Evolutionary conservation across 192 early-diverging fungal species (phyloP), one percentile per base, ranked within the genome.

Genomic region (Umbelopsis vinacea): DNA sequence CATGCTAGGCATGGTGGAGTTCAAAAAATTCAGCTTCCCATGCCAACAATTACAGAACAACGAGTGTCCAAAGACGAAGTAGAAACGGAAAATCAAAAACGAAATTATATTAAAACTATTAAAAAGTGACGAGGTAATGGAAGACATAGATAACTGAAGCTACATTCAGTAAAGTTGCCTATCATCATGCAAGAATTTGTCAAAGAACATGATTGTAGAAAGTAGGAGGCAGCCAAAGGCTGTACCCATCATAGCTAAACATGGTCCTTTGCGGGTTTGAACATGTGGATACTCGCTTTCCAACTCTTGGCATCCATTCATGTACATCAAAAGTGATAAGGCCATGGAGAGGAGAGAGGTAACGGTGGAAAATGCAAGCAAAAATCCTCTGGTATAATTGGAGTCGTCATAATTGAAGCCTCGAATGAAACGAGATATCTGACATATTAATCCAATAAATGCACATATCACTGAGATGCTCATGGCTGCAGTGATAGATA

Each of bases 301-400:
- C 35, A 79, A 66, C 19, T 74, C 48, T 21, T 54, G n/a, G 46
- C 52, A 57, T 3, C 68, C 77, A 40, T 68, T 57, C 23, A 55
- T 15, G 38, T 74, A 79, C 66, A 79, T 74, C 21, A 79, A 45
- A 10, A 46, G 7, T 6, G 72, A 68, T 24, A 71, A 22, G 26
- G 73, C 60, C 33, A 79, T 21, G 3, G 71, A 47, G 24, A 79
- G 48, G 2, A 79, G 66, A 19, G 69, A 35, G 5, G 71, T 24
- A 0, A 74, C 70, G 4, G 77, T 33, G 6, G 72, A 46, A 6
- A 48, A 69, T 0, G 43, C 47, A 4, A 69, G 57, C 19, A 74
- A 48, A 38, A 79, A 79, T 21, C 69, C 77, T 21, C 77, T 66
- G 17, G 72, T 68, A 71, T 74, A 74, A 52, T 52, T 54, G 24